A percentile compares a stretch with the other conserved stretches of the same genome.
phyloP scores from a whole-genome alignment of 2,329 filamentous ascomycete genomes.

The Fusarium protoensiforme region DNA sequence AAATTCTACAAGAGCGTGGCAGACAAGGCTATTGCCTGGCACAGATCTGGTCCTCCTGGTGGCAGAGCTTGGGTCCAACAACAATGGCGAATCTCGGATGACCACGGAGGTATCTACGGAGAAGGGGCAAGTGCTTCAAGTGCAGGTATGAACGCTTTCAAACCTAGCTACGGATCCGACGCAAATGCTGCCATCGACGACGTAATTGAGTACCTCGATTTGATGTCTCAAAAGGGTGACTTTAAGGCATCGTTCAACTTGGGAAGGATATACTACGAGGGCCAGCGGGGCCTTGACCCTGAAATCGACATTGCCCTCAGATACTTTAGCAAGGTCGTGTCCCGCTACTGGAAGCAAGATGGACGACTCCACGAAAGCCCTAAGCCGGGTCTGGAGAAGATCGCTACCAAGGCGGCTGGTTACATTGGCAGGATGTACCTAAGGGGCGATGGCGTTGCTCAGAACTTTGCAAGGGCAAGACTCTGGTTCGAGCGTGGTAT shows the following conservation, averaged over 20 bases:
- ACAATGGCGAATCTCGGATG: slow-evolving; percentile 87
- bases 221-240: slow-evolving; percentile 91
- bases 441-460: slow-evolving; percentile 84
- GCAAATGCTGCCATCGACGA: slow-evolving; percentile 90
- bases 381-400: slow-evolving; percentile 77
- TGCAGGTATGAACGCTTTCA: slow-evolving; percentile 83
- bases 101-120: slow-evolving; percentile 91
- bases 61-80: slow-evolving; percentile 82
- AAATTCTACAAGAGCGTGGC: slow-evolving; percentile 94
- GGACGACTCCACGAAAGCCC: slow-evolving; percentile 79
- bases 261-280: slow-evolving; percentile 89
- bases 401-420: slow-evolving; percentile 85
- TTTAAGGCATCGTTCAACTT: slow-evolving; percentile 88
- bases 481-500: slow-evolving; percentile 88
- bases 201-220: slow-evolving; percentile 91
- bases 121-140: slow-evolving; percentile 93
- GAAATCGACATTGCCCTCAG: slow-evolving; percentile 79
- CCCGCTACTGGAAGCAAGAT: slow-evolving; percentile 83
- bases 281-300: slow-evolving; percentile 77
- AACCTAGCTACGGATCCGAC: slow-evolving; percentile 78
- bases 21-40: slow-evolving; percentile 90
- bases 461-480: slow-evolving; percentile 80
- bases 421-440: slow-evolving; percentile 91
- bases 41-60: slow-evolving; percentile 89
- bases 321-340: slow-evolving; percentile 84